Evolutionary conservation across 441 rosid genomes (phyloP), one percentile per base, ranked within the genome.

Genomic region (Flueggea neowawraea): DNA sequence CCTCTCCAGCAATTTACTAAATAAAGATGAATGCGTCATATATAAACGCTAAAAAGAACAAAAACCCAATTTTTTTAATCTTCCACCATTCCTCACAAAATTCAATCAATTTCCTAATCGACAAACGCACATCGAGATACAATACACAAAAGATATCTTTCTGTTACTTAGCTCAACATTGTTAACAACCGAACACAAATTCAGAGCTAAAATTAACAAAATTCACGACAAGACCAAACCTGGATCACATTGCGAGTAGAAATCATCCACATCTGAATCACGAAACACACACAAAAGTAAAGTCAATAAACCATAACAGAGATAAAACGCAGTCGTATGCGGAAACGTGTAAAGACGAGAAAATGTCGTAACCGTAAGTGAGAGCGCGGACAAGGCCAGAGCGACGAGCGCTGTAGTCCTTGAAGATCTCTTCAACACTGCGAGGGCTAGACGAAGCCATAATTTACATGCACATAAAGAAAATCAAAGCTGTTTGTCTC

Each of bases 341-440:
- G 28, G 28, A 22, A 22, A 22, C 28, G 28, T 22, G 28, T 22
- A 22, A 22, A 22, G 28, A 22, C 28, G 28, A 22, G 28, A 22
- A 22, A 22, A 2, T 22, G 28, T 22, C 28, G 28, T 16, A 66
- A 92, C 95, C 96, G 69, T 44, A 59, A 57, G 91, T 79, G 66
- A 92, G 91, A 78, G 98, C 96, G 45, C 87, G 84, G 50, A 83
- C 80, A 33, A 92, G 83, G 67, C 77, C 94, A 22, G 81, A 58
- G 70, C 92, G 96, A 48, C 97, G 92, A 63, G 81, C 75, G 63
- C 49, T 67, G 69, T 71, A 86, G 78, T 93, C 98, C 55, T 86
- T 90, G 73, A 85, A 85, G 87, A 93, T 93, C 81, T 86, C 98
- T 81, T 93, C 97, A 5, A 90, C 92, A 31, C 89, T 75, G 61